Evolutionary conservation across 805 yeast genomes (phyloP), one percentile per base, ranked within the genome.

Genomic region (Metschnikowia gruessii): DNA sequence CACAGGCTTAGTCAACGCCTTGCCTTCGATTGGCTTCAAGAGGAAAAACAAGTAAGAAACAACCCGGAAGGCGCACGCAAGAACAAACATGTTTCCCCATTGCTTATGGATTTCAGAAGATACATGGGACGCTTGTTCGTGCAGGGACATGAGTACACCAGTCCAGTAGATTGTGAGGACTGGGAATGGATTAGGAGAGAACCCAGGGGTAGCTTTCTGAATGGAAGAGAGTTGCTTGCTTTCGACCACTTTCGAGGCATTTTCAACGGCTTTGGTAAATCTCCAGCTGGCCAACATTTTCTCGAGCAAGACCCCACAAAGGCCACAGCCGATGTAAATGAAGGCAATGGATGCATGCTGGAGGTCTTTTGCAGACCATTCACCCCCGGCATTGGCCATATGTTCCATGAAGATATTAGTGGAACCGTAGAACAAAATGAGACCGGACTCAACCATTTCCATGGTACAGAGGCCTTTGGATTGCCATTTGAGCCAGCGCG

Each of bases 81-180:
- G 78, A n/a, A 91, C 77, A 48, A 94, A 74, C 59, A 94, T 66
- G 48, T 77, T 75, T 7, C 99, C 99, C 99, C 99, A 94, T 67
- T 90, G 97, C 44, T 78, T 70, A 64, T 94, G 99, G 51, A 94
- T 79, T 15, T 67, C 72, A 2, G 97, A 89, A 2, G 97, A 83
- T 28, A 85, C 75, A 44, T 63, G 72, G 1, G 94, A 83, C 5
- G 91, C 86, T 66, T 94, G 99, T 33, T 81, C 82, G 66, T 94
- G 99, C 65, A 85, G 88, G 1, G 97, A 90, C 99, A 94, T 94
- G 51, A 94, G 74, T 12, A 85, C 76, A 24, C 99, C 99, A 1
- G 98, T 94, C 96, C 97, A 94, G 69, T 87, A 94, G 29, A 94
- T 87, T 2, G 95, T 89, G 54, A 94, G 79, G 1, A 87, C 82